Percentiles rank a stretch among this genome's conserved stretches.
Evolutionary conservation across 257 asterid genomes (phyloP).

Genomic region (Salvia splendens): DNA sequence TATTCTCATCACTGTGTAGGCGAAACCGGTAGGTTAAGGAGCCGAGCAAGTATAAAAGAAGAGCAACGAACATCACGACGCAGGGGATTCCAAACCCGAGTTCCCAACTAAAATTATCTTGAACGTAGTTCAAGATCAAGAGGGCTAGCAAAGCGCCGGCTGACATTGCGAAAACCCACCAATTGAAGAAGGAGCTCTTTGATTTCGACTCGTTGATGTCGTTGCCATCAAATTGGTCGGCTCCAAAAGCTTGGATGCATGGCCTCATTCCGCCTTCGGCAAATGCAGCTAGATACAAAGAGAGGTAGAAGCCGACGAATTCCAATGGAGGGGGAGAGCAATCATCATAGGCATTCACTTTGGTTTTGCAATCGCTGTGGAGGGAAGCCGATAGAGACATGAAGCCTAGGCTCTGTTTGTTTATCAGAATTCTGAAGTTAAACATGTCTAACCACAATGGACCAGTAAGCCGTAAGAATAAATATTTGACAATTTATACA

Average conservation of each 20-base stretch:
- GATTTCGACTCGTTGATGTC: constrained; percentile 41
- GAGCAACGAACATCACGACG: constrained; percentile 45
- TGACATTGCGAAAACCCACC: constrained; percentile 44
- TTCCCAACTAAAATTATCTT: constrained; percentile 53
- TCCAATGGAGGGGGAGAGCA: constrained; percentile 43
- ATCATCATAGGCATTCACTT: constrained; percentile 3
- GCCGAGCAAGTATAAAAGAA: constrained; percentile 41
- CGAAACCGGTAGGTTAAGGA: constrained; percentile 45
- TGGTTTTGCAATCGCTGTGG: constrained; percentile 22
- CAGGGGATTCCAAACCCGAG: constrained; percentile 61
- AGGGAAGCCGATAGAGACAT: constrained; percentile 41
- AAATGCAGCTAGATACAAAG: constrained; percentile 42
- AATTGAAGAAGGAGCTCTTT: constrained; percentile 55
- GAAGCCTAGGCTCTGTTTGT: constrained; percentile 34
- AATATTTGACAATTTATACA: too few species aligned
- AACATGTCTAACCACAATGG: too few species aligned
- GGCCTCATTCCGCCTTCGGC: constrained; percentile 59
- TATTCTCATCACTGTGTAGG: constrained; percentile 9
- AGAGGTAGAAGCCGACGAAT: constrained; percentile 39
- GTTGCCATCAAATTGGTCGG: constrained; percentile 45
- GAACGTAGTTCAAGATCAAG: constrained; percentile 44
- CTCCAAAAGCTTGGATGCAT: constrained; percentile 54
- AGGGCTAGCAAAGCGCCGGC: constrained; percentile 31
- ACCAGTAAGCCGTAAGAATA: too few species aligned
- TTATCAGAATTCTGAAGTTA: neutral